Base-by-base conservation (phyloP, 2,329 filamentous ascomycete genomes). In the Epichloe bromicola region DNA sequence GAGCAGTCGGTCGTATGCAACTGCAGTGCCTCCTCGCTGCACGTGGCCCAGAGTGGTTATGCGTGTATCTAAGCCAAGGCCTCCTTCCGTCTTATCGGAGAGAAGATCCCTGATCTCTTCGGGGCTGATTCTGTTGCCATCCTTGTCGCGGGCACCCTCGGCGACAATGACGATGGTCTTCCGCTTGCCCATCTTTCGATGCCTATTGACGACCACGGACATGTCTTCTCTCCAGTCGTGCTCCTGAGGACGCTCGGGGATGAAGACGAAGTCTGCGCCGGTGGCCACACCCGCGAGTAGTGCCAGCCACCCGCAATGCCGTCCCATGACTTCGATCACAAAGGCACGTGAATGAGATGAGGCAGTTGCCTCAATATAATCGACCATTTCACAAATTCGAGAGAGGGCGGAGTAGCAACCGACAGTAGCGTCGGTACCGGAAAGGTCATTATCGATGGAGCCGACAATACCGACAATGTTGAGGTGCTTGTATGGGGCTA, bases 131-230 rank as follows among this genome's bases (percentile, higher is more conserved):
- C 88, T 91, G 64, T 85, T 86, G 53, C 95, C 80, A 49, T 91
- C 71, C 56, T 79, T 78, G 69, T 96, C 90, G 58, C 90, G 85
- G 45, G 93, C 93, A 58, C 93, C 93, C 70, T 98, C 93, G 49
- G 93, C 93, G 49, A 98, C 86, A 60, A 98, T 95, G 61, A 98
- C 91, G 60, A 97, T 97, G 1, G 93, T 97, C 74, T 95, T 94
- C 61, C 93, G 81, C 78, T 97, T 98, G 63, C 93, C 93, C 63
- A 88, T 77, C 55, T 77, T 74, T 57, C 93, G 84, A 70, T 97
- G 93, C 83, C 84, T 82, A 52, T 77, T 76, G 52, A 96, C 82
- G 49, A 93, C 82, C 20, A 74, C 70, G 62, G 82, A 86, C 89
- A 96, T 95, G 53, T 94, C 84, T 53, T 88, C 79, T 65, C 86